Evolutionary conservation across 139 green algal genomes (phyloP).

Genomic region (Chlamydomonas eustigma): DNA sequence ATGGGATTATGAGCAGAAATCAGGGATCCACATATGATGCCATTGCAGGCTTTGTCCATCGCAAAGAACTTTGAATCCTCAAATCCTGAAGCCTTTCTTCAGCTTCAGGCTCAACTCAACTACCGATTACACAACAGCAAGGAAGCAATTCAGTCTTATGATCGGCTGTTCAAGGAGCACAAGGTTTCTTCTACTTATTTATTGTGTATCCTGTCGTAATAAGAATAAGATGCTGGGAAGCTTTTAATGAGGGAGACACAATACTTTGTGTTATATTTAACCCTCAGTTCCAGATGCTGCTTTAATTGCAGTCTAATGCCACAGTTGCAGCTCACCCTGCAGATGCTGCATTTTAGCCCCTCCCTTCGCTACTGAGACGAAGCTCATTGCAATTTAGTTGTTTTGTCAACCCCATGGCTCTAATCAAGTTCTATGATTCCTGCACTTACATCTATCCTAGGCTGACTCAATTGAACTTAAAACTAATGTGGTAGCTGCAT

Average conservation of each 20-base stretch:
- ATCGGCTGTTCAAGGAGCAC: conserved; percentile 51
- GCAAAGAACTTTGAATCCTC: not conserved
- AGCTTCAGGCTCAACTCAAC: conserved; percentile 81
- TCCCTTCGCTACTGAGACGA: too few relatives aligned
- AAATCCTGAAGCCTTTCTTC: conserved; percentile 27
- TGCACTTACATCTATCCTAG: too few relatives aligned
- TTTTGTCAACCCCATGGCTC: too few relatives aligned
- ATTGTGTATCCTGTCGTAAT: not conserved
- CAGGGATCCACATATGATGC: too few relatives aligned
- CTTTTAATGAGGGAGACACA: not conserved
- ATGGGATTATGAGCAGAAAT: too few relatives aligned
- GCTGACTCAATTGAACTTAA: conserved; percentile 61
- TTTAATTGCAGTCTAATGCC: too few relatives aligned
- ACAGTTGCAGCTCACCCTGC: too few relatives aligned
- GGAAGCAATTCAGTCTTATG: conserved; percentile 57
- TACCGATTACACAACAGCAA: conserved; percentile 64
- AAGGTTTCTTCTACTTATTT: conserved; percentile 3
- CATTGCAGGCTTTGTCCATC: conserved; percentile 40
- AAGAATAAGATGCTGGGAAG: too few relatives aligned
- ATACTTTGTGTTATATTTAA: not conserved
- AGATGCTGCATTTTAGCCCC: too few relatives aligned
- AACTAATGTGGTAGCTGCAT: conserved; percentile 82
- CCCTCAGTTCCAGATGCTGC: not conserved
- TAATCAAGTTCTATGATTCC: too few relatives aligned
- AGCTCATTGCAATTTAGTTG: too few relatives aligned